Percentiles rank a stretch among this genome's conserved stretches.
phyloP scores from a whole-genome alignment of 1,139 yeast species.

The Kodamaea sp. region DNA sequence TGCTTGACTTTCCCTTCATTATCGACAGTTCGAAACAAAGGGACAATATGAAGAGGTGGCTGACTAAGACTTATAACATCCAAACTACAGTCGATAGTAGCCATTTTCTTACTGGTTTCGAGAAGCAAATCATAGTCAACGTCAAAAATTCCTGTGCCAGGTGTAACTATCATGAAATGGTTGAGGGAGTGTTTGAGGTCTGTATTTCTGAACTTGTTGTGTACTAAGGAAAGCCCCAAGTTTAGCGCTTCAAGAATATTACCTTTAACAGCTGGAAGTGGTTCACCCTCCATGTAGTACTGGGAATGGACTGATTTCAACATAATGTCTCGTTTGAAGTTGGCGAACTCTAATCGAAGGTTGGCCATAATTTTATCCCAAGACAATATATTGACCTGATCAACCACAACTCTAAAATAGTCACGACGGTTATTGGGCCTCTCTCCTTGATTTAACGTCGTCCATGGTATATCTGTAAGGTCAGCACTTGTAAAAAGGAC shows the following conservation, averaged over 20 bases:
- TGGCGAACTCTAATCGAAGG: conserved; percentile 79
- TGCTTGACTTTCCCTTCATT: conserved; percentile 56
- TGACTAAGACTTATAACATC: conserved; percentile 88
- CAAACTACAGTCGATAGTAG: conserved; percentile 78
- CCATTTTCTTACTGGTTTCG: conserved; percentile 73
- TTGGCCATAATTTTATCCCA: conserved; percentile 95
- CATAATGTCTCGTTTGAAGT: conserved; percentile 72
- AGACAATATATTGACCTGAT: conserved; percentile 80
- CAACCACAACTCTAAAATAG: conserved; percentile 91
- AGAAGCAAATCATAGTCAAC: conserved; percentile 79
- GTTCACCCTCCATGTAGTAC: conserved; percentile 52
- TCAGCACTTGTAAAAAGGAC: conserved; percentile 86
- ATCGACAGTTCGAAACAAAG: conserved; percentile 69
- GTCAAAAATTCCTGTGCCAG: conserved; percentile 92
- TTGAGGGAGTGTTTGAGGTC: conserved; percentile 85
- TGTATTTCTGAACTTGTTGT: conserved; percentile 81
- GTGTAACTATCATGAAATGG: conserved; percentile 82
- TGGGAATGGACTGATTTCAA: conserved; percentile 39
- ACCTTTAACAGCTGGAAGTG: conserved; percentile 86
- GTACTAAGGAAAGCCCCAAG: conserved; percentile 73
- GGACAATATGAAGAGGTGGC: conserved; percentile 91
- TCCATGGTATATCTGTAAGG: conserved; percentile 56
- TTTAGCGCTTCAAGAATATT: conserved; percentile 86
- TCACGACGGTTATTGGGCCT: conserved; percentile 69
- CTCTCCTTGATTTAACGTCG: conserved; percentile 67